Evolutionary conservation across 2,329 filamentous ascomycete genomes (phyloP).

Genomic region (Ophiostoma fasciatum): DNA sequence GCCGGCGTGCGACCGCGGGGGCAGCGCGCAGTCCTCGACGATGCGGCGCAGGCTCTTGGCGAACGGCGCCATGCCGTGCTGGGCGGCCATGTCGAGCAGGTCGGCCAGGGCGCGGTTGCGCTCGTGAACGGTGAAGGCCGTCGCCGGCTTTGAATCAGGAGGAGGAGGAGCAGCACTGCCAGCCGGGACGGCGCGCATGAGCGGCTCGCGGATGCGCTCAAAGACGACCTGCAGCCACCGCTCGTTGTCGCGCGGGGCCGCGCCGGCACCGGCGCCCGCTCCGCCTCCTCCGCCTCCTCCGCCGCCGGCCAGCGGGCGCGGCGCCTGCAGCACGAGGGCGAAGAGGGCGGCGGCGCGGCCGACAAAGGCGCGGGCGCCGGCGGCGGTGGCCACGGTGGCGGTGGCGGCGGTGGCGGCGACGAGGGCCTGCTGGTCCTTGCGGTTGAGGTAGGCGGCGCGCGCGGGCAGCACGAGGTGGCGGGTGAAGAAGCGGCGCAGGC

Average conservation of each 20-base stretch:
- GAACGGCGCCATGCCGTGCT: constrained; percentile 19
- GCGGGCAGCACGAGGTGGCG: constrained; percentile 37
- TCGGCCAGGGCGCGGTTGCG: constrained; percentile 13
- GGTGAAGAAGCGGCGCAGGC: constrained; percentile 33
- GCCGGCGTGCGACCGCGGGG: no score
- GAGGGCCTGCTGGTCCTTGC: constrained; percentile 16
- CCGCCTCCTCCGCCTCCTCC: no score
- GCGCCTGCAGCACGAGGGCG: constrained; percentile 22
- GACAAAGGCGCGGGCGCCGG: constrained; percentile 4
- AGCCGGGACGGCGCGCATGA: constrained; percentile 14
- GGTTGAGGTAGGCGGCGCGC: constrained; percentile 30
- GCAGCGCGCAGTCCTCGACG: constrained; percentile 29
- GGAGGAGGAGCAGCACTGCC: no score
- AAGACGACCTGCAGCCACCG: constrained; percentile 26
- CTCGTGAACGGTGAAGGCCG: neutral
- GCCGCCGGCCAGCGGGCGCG: constrained; percentile 17
- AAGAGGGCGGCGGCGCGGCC: constrained; percentile 30
- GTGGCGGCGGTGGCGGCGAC: constrained; percentile 1
- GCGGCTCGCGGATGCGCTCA: constrained; percentile 16
- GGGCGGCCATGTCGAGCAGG: constrained; percentile 20
- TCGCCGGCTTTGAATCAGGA: no score
- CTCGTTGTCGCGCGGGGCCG: constrained; percentile 22
- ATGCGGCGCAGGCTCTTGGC: constrained; percentile 25
- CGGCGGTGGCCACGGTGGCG: neutral
- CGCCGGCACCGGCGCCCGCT: constrained; percentile 15